Evolutionary conservation across 306 rosid genomes (phyloP), one percentile per base, ranked within the genome.

Genomic region (Quercus variabilis): DNA sequence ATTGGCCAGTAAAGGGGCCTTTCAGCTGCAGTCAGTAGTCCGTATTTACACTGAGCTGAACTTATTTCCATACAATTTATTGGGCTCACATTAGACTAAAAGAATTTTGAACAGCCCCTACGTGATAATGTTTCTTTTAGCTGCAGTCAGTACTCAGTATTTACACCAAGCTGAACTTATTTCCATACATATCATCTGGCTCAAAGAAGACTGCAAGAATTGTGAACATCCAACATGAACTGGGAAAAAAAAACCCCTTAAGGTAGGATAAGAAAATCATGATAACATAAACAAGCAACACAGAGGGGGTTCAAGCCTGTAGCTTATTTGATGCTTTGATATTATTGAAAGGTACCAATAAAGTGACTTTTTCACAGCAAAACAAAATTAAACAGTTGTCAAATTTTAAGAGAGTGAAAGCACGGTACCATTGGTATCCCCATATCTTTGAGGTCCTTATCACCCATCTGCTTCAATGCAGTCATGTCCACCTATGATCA

Each of bases 401-500:
- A 67, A 65, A 33, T 33, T 23, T 20, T 12, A 4, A 20, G 74
- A 67, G 35, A 15, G 65, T 26, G 80, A 75, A 80, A 76, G 25
- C n/a, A 35, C 25, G 14, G 52, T 88, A 88, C 94, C 94, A 88
- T 90, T 21, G 92, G 92, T 85, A 88, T 85, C 35, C 94, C 94
- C 87, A 90, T 57, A 79, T 90, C 92, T 74, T 90, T 88, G 18
- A 90, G 94, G 75, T 90, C 92, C 83, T 86, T 85, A 15, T 90
- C 94, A 15, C 88, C 89, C 94, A 86, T 88, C 75, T 88, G 92
- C 80, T 85, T 88, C 90, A 90, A 85, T 41, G 85, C 87, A 78
- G 84, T 69, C 89, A 90, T 90, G 85, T 90, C 94, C 17, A 90
- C 82, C 94, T 90, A 86, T 43, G 62, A 74, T 54, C 73, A 76